phyloP scores from a whole-genome alignment of 2,329 filamentous ascomycete genomes.

The Triangularia verruculosa region DNA sequence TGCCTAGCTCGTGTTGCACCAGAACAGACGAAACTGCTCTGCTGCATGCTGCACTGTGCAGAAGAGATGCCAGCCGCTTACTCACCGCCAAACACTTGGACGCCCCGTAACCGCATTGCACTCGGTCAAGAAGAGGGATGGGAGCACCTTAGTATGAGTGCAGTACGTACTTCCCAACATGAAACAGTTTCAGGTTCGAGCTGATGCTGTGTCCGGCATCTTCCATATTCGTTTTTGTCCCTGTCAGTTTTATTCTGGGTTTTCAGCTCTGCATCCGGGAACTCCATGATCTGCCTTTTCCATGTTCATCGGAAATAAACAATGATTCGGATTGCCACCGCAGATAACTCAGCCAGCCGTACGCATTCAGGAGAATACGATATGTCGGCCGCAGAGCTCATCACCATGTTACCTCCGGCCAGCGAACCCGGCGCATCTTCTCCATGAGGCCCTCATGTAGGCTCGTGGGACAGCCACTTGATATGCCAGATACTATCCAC shows the following conservation, averaged over 20 bases:
- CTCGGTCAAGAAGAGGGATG: background rate
- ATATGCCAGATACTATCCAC: background rate
- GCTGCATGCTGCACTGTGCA: conserved; percentile 2
- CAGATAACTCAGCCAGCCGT: background rate
- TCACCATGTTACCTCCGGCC: background rate
- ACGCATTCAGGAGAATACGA: background rate
- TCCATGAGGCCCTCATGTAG: background rate
- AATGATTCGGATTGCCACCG: background rate
- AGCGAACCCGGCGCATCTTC: background rate
- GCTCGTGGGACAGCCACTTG: background rate
- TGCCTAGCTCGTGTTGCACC: conserved; percentile 6
- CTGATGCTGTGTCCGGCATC: background rate
- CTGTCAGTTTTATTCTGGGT: background rate
- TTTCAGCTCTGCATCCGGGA: background rate
- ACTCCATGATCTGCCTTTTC: background rate
- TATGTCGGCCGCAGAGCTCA: background rate
- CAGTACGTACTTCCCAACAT: background rate
- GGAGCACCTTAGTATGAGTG: background rate
- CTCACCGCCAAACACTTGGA: conserved; percentile 3
- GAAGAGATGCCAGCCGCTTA: background rate
- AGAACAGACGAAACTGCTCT: background rate
- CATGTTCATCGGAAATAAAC: background rate
- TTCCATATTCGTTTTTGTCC: background rate
- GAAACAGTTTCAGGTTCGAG: conserved; percentile 12
- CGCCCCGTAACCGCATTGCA: conserved; percentile 1